Percentiles rank a stretch among this genome's conserved stretches.
These are phyloP conservation scores for Saturnispora besseyi DNA, from an alignment of 805 yeast genomes.

Conservation along the genomic window DNA sequence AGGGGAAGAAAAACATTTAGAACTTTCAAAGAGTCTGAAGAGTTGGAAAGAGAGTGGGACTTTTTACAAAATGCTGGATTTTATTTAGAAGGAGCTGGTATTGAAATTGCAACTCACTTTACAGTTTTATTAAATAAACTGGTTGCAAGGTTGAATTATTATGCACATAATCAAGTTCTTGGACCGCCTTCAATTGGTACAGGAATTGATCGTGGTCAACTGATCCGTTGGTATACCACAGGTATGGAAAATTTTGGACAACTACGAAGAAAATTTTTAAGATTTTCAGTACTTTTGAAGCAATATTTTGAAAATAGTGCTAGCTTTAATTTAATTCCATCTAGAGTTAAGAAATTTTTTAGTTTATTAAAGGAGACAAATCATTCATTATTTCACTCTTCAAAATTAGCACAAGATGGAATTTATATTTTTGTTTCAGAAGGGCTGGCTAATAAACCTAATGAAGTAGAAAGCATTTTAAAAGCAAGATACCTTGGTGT, in stretches of 20 bases:
- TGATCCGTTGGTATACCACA: constrained; percentile 59
- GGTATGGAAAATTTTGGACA: constrained; percentile 66
- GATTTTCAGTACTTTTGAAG: constrained; percentile 63
- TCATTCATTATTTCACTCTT: constrained; percentile 66
- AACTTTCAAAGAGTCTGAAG: constrained; percentile 87
- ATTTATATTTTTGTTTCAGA: constrained; percentile 72
- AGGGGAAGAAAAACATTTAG: constrained; percentile 46
- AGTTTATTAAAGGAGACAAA: constrained; percentile 52
- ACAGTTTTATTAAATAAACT: constrained; percentile 49
- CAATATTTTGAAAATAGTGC: constrained; percentile 67
- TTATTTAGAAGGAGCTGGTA: constrained; percentile 70
- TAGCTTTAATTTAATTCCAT: constrained; percentile 46
- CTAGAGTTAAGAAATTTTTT: constrained; percentile 42
- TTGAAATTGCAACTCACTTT: constrained; percentile 46
- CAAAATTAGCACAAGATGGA: constrained; percentile 63
- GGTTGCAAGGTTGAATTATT: constrained; percentile 57
- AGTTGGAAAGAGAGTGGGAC: constrained; percentile 73
- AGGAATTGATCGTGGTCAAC: constrained; percentile 29
- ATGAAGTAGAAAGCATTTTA: constrained; percentile 36
- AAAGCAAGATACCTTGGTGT: constrained; percentile 45
- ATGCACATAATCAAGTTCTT: constrained; percentile 61
- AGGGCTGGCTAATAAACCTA: constrained; percentile 35
- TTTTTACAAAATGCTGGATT: constrained; percentile 69
- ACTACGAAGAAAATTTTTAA: constrained; percentile 69
- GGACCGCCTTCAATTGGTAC: constrained; percentile 42